A percentile compares a stretch with the other conserved stretches of the same genome.
Evolutionary conservation across 2,329 filamentous ascomycete genomes (phyloP).

Genomic region (Aspergillus brasiliensis): DNA sequence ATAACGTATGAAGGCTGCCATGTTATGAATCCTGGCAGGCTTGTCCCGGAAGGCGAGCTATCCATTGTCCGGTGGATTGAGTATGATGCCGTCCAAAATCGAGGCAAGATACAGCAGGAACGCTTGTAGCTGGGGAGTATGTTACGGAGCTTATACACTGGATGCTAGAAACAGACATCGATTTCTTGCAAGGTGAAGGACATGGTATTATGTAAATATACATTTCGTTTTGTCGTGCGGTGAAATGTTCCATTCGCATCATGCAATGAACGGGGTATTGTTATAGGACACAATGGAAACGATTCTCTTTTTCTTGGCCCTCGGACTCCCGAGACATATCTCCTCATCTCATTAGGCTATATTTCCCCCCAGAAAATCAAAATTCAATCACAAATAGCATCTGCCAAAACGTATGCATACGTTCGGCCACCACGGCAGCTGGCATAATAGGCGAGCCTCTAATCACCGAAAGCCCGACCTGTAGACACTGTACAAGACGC

Average conservation of each 20-base stretch:
- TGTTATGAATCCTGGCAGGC: constrained; percentile 85
- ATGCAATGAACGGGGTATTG: neutral
- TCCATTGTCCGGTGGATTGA: constrained; percentile 82
- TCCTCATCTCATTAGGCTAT: neutral
- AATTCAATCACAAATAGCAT: neutral
- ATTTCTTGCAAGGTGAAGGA: neutral
- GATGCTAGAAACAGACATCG: neutral
- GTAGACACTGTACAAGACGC: neutral
- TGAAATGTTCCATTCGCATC: neutral
- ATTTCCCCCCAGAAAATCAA: neutral
- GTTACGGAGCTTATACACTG: neutral
- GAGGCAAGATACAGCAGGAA: constrained; percentile 65
- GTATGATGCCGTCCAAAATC: constrained; percentile 69
- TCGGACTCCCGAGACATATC: neutral
- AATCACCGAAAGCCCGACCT: neutral
- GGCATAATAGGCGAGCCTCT: neutral
- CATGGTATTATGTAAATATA: neutral
- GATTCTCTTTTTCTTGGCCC: neutral
- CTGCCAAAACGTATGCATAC: neutral
- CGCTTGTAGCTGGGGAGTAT: constrained; percentile 49
- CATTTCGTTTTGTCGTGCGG: neutral
- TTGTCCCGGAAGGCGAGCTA: constrained; percentile 70
- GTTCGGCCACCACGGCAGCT: neutral
- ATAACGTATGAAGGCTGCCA: constrained; percentile 94
- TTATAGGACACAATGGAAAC: neutral